Percentiles rank a stretch among this genome's conserved stretches.
phyloP scores from a whole-genome alignment of 192 early-diverging fungal species.

The Entomortierella parvispora region DNA sequence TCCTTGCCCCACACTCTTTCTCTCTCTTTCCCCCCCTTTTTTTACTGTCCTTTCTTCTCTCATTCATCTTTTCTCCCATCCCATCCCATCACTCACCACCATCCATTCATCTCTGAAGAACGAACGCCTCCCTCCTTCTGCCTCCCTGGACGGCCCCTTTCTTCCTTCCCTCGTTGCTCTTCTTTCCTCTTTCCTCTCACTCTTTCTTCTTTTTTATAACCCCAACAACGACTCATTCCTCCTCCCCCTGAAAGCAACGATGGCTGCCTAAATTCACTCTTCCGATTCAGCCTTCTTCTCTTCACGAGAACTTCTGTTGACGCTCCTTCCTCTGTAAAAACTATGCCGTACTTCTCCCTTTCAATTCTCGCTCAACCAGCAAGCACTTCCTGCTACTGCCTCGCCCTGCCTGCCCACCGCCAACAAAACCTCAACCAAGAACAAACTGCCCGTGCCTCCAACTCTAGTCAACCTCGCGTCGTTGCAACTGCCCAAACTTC shows the following conservation, averaged over 20 bases:
- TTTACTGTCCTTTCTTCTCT: neutral
- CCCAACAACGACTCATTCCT: too few relatives aligned
- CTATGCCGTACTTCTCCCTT: slow-evolving; percentile 22
- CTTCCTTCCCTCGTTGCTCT: too few relatives aligned
- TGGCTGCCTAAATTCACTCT: slow-evolving; percentile 5
- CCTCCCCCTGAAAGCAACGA: neutral
- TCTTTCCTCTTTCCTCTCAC: too few relatives aligned
- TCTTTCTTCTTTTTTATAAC: too few relatives aligned
- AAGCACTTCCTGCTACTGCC: slow-evolving; percentile 35
- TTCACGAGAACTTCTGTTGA: slow-evolving; percentile 32
- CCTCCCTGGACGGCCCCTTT: too few relatives aligned
- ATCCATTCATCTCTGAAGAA: too few relatives aligned
- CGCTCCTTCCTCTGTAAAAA: slow-evolving; percentile 16
- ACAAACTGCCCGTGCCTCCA: slow-evolving; percentile 13
- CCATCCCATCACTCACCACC: neutral
- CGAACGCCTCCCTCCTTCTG: neutral
- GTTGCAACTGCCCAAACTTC: neutral
- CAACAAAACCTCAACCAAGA: too few relatives aligned
- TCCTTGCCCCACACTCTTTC: neutral
- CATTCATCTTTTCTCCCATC: neutral
- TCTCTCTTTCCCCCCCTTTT: neutral
- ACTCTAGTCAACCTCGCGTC: neutral
- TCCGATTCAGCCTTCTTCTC: slow-evolving; percentile 1
- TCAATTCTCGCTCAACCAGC: slow-evolving; percentile 16
- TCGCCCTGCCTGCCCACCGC: slow-evolving; percentile 12